phyloP scores from a whole-genome alignment of 345 rosid species.

The Clarkia xantiana region DNA sequence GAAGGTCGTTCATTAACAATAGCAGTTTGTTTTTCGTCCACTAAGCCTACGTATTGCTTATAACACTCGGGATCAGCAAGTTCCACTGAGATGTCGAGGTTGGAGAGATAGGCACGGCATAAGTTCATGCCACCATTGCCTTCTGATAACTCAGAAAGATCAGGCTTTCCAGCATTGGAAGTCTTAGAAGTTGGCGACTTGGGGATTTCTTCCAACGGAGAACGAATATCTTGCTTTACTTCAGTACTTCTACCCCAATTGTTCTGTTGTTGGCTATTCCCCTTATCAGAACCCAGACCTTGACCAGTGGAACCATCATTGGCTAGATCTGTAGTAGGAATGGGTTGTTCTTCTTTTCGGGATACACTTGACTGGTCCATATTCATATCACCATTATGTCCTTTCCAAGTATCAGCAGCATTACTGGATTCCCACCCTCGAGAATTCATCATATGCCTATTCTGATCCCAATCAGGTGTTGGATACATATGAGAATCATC shows the following conservation, averaged over 20 bases:
- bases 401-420: constrained; percentile 59
- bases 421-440: constrained; percentile 62
- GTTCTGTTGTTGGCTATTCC: constrained; percentile 19
- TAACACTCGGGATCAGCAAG: constrained; percentile 57
- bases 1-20: constrained; percentile 26
- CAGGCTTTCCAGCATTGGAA: constrained; percentile 19
- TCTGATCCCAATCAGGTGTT: constrained; percentile 84
- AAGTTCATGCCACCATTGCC: constrained; percentile 13
- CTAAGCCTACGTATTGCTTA: constrained; percentile 28
- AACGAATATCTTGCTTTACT: constrained; percentile 21
- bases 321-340: constrained; percentile 18
- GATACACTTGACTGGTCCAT: constrained; percentile 39
- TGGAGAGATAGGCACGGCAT: constrained; percentile 52
- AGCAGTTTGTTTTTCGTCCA: constrained; percentile 21
- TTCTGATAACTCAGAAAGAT: constrained; percentile 21
- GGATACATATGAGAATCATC: constrained; percentile 62
- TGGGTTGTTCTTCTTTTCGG: constrained; percentile 43
- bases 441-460: constrained; percentile 44
- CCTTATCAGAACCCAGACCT: constrained; percentile 25
- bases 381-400: constrained; percentile 50
- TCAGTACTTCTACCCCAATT: constrained; percentile 31
- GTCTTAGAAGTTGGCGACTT: constrained; percentile 20
- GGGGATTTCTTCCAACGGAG: constrained; percentile 32
- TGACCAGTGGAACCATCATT: constrained; percentile 36
- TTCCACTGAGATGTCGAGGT: constrained; percentile 70